phyloP scores from a whole-genome alignment of 2,329 filamentous ascomycete genomes.

The Aspergillus spinulosporus region DNA sequence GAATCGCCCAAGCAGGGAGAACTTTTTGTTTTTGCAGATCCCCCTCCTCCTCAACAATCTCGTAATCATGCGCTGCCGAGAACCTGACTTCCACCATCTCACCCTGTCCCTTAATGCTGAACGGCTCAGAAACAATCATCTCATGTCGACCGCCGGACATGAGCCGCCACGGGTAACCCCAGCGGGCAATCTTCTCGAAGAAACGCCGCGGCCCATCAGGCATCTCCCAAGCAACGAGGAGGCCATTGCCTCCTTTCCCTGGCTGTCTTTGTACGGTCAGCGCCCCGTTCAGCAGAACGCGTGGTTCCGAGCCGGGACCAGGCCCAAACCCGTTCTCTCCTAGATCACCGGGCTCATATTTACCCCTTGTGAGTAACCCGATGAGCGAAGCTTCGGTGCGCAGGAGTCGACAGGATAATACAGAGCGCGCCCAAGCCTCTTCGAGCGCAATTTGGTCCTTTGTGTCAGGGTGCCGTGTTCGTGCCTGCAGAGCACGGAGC shows the following conservation, averaged over 20 bases:
- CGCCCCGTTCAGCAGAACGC: neutral
- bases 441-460: neutral
- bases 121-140: slow-evolving; percentile 29
- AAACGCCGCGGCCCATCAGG: slow-evolving; percentile 22
- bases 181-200: slow-evolving; percentile 28
- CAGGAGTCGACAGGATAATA: neutral
- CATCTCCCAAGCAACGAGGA: slow-evolving; percentile 12
- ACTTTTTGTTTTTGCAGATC: slow-evolving; percentile 25
- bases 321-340: neutral
- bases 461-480: neutral
- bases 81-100: slow-evolving; percentile 31
- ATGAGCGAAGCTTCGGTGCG: neutral
- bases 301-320: neutral
- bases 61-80: slow-evolving; percentile 30
- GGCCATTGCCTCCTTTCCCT: neutral
- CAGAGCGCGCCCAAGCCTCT: neutral
- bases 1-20: slow-evolving; percentile 25
- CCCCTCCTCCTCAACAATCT: slow-evolving; percentile 24
- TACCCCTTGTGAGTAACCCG: neutral
- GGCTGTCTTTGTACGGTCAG: neutral
- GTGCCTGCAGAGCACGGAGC: neutral
- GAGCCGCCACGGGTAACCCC: slow-evolving; percentile 32
- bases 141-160: slow-evolving; percentile 28
- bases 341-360: neutral
- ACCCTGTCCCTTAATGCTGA: slow-evolving; percentile 7